Evolutionary conservation across 441 rosid genomes (phyloP).

Genomic region (Syzygium syzygioides): DNA sequence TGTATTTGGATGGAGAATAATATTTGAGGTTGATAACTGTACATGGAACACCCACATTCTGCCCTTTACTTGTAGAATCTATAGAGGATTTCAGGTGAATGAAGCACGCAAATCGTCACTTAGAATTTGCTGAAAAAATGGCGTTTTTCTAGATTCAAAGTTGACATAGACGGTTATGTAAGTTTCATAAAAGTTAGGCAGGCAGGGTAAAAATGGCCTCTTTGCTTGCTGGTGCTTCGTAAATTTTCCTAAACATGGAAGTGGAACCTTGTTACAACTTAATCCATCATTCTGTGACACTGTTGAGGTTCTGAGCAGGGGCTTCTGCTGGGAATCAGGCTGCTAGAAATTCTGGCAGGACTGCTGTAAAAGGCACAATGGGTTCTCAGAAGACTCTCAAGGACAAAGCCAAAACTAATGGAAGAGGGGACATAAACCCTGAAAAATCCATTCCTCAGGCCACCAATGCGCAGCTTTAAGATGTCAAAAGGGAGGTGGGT

Average conservation of each 20-base stretch:
- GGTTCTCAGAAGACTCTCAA: slow-evolving; percentile 5
- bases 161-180: background rate
- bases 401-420: background rate
- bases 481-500: background rate
- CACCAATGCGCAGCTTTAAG: background rate
- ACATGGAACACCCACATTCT: background rate
- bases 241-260: background rate
- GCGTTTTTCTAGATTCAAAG: background rate
- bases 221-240: background rate
- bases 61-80: background rate
- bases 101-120: background rate
- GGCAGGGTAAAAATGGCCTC: background rate
- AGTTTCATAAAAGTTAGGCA: background rate
- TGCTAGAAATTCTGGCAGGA: slow-evolving; percentile 24
- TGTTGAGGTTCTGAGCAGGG: slow-evolving; percentile 21
- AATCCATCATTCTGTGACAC: background rate
- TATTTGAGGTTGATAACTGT: background rate
- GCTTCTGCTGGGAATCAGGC: slow-evolving; percentile 23
- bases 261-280: background rate
- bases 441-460: background rate
- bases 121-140: background rate
- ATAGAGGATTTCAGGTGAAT: background rate
- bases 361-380: slow-evolving; percentile 14
- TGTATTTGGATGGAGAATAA: background rate
- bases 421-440: slow-evolving; percentile 6